Evolutionary conservation across 306 rosid species (phyloP).

Genomic region (Begonia masoniana): DNA sequence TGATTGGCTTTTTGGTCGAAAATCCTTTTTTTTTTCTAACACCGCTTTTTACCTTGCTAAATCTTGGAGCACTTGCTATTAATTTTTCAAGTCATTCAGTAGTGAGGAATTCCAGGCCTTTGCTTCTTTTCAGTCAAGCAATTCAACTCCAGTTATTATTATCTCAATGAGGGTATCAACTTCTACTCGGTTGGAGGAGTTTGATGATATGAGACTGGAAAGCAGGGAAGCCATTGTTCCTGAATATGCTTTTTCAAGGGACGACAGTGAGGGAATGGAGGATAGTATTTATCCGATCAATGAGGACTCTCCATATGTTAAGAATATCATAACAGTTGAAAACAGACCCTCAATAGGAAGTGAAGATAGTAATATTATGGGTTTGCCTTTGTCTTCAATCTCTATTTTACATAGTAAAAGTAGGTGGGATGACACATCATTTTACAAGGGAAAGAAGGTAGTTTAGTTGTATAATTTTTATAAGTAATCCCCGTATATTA

Average conservation of each 20-base stretch:
- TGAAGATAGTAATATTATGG: constrained; percentile 42
- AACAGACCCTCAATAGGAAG: constrained; percentile 34
- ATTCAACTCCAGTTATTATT: constrained; percentile 58
- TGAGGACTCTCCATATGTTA: constrained; percentile 77
- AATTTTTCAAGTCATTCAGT: constrained; percentile 44
- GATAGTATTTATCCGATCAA: constrained; percentile 4
- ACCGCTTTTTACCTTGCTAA: constrained; percentile 16
- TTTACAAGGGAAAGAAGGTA: constrained; percentile 82
- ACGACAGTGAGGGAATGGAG: constrained; percentile 23
- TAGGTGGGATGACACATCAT: constrained; percentile 75
- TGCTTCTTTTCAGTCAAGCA: constrained; percentile 43
- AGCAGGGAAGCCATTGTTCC: constrained; percentile 21
- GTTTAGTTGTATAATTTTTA: no score
- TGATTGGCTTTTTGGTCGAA: constrained; percentile 12
- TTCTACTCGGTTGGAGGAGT: constrained; percentile 25
- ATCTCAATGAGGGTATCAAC: constrained; percentile 25
- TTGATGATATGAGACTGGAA: constrained; percentile 22
- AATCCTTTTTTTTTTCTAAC: constrained; percentile 23
- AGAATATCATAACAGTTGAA: constrained; percentile 24
- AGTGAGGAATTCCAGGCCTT: constrained; percentile 30
- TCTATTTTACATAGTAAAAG: constrained; percentile 42
- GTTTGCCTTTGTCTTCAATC: constrained; percentile 41
- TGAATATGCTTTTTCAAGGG: constrained; percentile 39
- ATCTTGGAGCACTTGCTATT: constrained; percentile 4
- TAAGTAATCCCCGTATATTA: no score